Evolutionary conservation across 495 filamentous ascomycete species (phyloP), one percentile per base, ranked within the genome.

Genomic region (Podospora conica): DNA sequence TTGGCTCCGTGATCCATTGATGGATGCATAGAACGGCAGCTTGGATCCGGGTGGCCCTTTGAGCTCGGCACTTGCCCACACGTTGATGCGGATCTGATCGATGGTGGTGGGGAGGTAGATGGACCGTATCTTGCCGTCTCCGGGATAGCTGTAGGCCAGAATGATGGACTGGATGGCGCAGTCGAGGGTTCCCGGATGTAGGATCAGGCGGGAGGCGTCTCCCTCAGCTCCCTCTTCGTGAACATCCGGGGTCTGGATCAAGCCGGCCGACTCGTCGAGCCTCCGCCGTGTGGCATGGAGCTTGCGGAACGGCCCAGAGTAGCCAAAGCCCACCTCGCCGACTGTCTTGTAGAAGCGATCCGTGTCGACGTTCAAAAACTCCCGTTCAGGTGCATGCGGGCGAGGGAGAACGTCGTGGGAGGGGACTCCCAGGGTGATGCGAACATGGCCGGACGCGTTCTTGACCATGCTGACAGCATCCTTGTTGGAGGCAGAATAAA

Each of bases 171-270:
- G 75, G 27, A 77, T 67, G 0, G 74, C 73, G 3, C 58, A 61
- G 58, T 79, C 76, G 7, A 79, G 66, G 0, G 61, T 48, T 0
- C 63, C 70, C 0, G 75, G 76, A 53, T 79, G 76, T 5, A 79
- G 12, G 8, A 75, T 22, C 0, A 71, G 29, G 22, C 9, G 58
- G 11, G 23, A 7, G 7, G 57, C 29, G 57, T 59, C 57, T 22
- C 56, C 29, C 25, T 8, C 56, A 18, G 9, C 12, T 15, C 27
- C 40, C 9, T 59, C 58, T 15, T 33, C 63, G n/a, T 53, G 7
- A 2, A 21, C 48, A 18, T 57, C 58, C 25, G 58, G 58, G n/a
- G 53, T 53, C 27, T 57, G 24, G 27, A 66, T 61, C 23, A 59
- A 24, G 20, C 48, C 65, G 8, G 65, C 23, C 21, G 65, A 31